Evolutionary conservation across 306 rosid genomes (phyloP).

Genomic region (Phaseolus lunatus): DNA sequence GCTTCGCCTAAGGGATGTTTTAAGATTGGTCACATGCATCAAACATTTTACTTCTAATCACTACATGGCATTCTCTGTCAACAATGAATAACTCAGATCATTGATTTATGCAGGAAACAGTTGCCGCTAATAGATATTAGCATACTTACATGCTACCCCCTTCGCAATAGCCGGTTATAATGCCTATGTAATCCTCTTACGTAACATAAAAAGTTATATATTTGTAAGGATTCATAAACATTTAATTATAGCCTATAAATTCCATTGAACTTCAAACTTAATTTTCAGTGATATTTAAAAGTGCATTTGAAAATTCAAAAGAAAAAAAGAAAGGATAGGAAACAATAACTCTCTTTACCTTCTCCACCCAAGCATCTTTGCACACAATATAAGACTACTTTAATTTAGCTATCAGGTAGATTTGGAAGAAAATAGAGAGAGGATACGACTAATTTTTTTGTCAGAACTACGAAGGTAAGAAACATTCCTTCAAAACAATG

Average conservation of each 20-base stretch:
- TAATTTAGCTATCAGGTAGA: slow-evolving; percentile 78
- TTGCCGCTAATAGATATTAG: slow-evolving; percentile 14
- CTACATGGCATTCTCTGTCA: slow-evolving; percentile 1
- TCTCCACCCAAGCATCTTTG: slow-evolving; percentile 95
- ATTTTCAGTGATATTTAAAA: slow-evolving; percentile 23
- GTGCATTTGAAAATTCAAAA: slow-evolving; percentile 7
- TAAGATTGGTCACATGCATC: no score
- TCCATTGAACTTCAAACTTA: slow-evolving; percentile 27
- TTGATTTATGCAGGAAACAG: slow-evolving; percentile 27
- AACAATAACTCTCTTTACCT: slow-evolving; percentile 53
- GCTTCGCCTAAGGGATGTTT: no score
- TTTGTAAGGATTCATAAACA: slow-evolving; percentile 22
- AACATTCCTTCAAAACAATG: background rate
- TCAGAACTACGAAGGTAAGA: slow-evolving; percentile 36
- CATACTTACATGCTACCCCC: slow-evolving; percentile 80
- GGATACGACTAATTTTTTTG: background rate
- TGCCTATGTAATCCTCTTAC: slow-evolving; percentile 80
- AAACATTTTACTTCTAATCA: slow-evolving; percentile 15
- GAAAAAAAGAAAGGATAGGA: background rate
- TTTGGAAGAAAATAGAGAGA: slow-evolving; percentile 58
- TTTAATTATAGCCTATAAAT: slow-evolving; percentile 19
- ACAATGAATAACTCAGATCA: slow-evolving; percentile 9
- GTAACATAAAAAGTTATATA: slow-evolving; percentile 43
- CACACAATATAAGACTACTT: slow-evolving; percentile 82
- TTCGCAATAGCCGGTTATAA: slow-evolving; percentile 82